Conservation (phyloP, 805 yeast species). For the Wickerhamiella azymoides region DNA sequence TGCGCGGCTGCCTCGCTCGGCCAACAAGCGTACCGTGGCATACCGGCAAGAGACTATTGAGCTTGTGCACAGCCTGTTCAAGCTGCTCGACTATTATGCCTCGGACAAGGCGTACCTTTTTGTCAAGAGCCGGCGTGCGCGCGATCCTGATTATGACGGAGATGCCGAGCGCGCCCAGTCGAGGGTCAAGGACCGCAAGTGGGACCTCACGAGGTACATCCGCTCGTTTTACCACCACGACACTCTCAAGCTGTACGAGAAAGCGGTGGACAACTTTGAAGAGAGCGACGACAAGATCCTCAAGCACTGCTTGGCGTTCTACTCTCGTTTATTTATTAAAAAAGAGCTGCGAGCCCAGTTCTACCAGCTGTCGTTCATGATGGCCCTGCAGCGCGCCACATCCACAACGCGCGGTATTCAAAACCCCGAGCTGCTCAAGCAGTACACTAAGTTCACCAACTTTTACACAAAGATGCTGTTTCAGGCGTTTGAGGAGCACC, state of each 20-base stretch:
- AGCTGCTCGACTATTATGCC: constrained; percentile 52
- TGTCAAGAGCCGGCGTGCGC: constrained; percentile 28
- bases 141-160: constrained; percentile 15
- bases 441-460: constrained; percentile 49
- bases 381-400: constrained; percentile 38
- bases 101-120: constrained; percentile 39
- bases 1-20: constrained; percentile 45
- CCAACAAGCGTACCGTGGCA: constrained; percentile 47
- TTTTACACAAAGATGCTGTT: constrained; percentile 51
- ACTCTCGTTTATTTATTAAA: constrained; percentile 55
- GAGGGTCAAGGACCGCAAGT: constrained; percentile 33
- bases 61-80: constrained; percentile 49
- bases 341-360: constrained; percentile 44
- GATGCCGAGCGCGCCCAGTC: constrained; percentile 23
- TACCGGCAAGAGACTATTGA: constrained; percentile 50
- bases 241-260: constrained; percentile 52
- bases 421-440: constrained; percentile 34
- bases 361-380: constrained; percentile 63
- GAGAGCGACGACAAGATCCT: constrained; percentile 51
- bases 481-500: constrained; percentile 36
- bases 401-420: constrained; percentile 35
- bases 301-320: constrained; percentile 50
- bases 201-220: constrained; percentile 34
- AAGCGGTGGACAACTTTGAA: constrained; percentile 42
- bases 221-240: constrained; percentile 39